Evolutionary conservation across 208 protist genomes (phyloP).

Genomic region (Strigomonas culicis): DNA sequence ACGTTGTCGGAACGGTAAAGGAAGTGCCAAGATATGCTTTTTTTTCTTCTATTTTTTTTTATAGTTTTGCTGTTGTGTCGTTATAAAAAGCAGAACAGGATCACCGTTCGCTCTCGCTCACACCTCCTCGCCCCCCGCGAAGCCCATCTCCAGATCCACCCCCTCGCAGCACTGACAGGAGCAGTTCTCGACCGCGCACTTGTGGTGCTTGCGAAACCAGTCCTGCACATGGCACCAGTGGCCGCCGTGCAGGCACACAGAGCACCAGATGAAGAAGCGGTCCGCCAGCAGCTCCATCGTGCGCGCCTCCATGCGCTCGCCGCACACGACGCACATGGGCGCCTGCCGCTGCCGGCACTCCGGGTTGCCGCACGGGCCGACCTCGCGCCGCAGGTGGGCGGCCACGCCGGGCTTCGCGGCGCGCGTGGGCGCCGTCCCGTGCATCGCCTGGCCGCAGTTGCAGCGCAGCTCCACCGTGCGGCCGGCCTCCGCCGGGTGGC

Average conservation of each 20-base stretch:
- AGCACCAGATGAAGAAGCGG: conserved; percentile 80
- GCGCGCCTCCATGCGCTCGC: conserved; percentile 55
- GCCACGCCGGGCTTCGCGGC: background rate
- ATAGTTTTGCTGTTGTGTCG: too few relatives aligned
- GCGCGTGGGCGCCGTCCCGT: conserved; percentile 11
- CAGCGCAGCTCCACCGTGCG: conserved; percentile 57
- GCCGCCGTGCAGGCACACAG: conserved; percentile 83
- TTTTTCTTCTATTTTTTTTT: too few relatives aligned
- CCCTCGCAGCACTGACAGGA: conserved; percentile 59
- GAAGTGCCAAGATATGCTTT: too few relatives aligned
- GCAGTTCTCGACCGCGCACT: conserved; percentile 85
- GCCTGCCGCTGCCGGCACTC: conserved; percentile 59
- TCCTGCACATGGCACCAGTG: conserved; percentile 75
- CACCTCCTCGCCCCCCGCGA: background rate
- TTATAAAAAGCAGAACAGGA: too few relatives aligned
- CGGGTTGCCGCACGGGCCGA: conserved; percentile 46
- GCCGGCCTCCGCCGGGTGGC: too few relatives aligned
- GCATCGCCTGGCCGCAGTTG: conserved; percentile 73
- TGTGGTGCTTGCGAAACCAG: conserved; percentile 83
- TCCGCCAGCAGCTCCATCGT: conserved; percentile 41
- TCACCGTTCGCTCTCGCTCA: background rate
- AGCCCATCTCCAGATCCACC: background rate
- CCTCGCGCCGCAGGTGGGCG: conserved; percentile 18
- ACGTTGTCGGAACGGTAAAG: too few relatives aligned
- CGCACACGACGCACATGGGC: conserved; percentile 79